A percentile compares a stretch with the other conserved stretches of the same genome.
Conservation (phyloP, 306 rosid genomes). For the Psophocarpus tetragonolobus region DNA sequence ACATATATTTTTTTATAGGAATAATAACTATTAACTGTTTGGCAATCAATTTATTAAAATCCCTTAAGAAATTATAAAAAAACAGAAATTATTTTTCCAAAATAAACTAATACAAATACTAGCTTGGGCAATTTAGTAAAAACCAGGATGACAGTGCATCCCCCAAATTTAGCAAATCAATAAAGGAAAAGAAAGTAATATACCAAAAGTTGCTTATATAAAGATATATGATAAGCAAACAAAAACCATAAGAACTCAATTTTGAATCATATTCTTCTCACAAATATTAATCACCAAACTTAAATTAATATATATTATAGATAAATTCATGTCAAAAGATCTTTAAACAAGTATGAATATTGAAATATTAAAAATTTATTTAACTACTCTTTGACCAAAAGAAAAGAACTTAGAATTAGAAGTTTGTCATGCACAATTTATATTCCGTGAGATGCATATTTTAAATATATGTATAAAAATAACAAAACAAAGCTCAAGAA, state of each 20-base stretch:
- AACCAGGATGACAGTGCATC: slow-evolving; percentile 9
- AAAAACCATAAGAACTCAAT: not conserved
- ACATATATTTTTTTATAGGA: slow-evolving; percentile 12
- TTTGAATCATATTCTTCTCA: slow-evolving; percentile 8
- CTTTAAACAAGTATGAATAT: not conserved
- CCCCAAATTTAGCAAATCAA: not conserved
- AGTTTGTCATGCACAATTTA: not conserved
- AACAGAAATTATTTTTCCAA: not conserved
- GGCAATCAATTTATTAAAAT: not conserved
- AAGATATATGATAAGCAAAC: not conserved
- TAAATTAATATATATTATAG: not conserved
- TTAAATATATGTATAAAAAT: slow-evolving; percentile 6
- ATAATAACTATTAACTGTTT: not conserved
- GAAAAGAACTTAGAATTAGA: slow-evolving; percentile 17
- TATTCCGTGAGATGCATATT: not conserved
- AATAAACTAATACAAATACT: not conserved
- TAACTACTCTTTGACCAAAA: not conserved
- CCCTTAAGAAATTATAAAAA: not conserved
- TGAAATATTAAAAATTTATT: too few relatives aligned
- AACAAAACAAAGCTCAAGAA: not conserved
- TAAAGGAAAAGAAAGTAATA: not conserved
- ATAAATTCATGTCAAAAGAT: slow-evolving; percentile 8
- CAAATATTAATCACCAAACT: slow-evolving; percentile 19
- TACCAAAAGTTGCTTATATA: not conserved
- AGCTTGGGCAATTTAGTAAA: slow-evolving; percentile 24